phyloP scores from a whole-genome alignment of 2,329 filamentous ascomycete genomes.

The Pseudogymnoascus sp. region DNA sequence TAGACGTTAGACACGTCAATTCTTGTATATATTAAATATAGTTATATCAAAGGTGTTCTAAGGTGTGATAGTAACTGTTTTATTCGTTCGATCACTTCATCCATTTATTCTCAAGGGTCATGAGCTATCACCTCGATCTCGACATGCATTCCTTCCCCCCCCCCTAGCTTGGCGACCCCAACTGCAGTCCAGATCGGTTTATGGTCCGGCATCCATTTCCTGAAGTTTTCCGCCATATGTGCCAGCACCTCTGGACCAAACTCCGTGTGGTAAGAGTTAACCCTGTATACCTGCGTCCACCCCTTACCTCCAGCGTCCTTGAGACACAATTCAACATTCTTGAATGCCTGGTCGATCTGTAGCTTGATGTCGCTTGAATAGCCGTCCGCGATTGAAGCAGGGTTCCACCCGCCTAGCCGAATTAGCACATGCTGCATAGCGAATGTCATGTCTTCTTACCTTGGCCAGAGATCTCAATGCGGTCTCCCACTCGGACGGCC shows the following conservation, averaged over 20 bases:
- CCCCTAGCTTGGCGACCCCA: slow-evolving; percentile 40
- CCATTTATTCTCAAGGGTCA: no score
- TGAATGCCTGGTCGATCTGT: slow-evolving; percentile 46
- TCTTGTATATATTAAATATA: background rate
- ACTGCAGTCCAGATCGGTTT: slow-evolving; percentile 47
- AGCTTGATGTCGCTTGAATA: slow-evolving; percentile 33
- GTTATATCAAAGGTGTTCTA: no score
- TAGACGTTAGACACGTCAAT: background rate
- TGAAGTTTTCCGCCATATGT: slow-evolving; percentile 40
- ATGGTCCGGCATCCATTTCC: slow-evolving; percentile 45
- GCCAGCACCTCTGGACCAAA: slow-evolving; percentile 35
- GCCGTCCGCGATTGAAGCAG: background rate
- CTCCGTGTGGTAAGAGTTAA: slow-evolving; percentile 39
- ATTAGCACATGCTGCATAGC: no score
- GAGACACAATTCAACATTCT: slow-evolving; percentile 46
- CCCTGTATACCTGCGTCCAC: slow-evolving; percentile 46
- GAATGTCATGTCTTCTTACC: slow-evolving; percentile 24
- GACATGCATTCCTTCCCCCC: slow-evolving; percentile 42
- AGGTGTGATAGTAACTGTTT: no score
- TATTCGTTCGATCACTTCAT: no score
- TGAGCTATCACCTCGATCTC: slow-evolving; percentile 45
- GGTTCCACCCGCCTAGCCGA: slow-evolving; percentile 30
- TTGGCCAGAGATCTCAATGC: slow-evolving; percentile 41
- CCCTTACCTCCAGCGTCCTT: slow-evolving; percentile 47
- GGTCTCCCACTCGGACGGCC: slow-evolving; percentile 41